Evolutionary conservation across 148 eudicot species (phyloP), one percentile per base, ranked within the genome.

Genomic region (Amaranthus cruentus): DNA sequence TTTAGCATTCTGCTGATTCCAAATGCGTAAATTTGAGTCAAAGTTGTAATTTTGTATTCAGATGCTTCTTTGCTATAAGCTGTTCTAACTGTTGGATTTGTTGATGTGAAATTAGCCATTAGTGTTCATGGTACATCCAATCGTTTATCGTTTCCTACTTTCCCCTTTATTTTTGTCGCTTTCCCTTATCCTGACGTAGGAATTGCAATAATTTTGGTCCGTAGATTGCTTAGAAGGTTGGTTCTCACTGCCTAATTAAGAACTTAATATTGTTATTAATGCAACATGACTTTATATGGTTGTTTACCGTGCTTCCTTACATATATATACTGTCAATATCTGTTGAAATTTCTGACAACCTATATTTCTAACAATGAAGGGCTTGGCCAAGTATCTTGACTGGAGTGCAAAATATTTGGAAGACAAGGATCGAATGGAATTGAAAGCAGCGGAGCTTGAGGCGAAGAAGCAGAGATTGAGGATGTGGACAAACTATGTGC

Each of bases 361-460:
- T 60, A 2, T 62, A 42, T 49, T 42, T 62, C 9, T 42, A 7
- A 69, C 9, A 60, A 55, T 82, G 44, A 61, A 96, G 99, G 99
- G 99, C 53, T 87, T 86, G 71, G 99, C 96, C 69, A 92, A 90
- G 79, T 92, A 83, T 84, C 96, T 90, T 69, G 96, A 92, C 54
- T 90, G 97, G 99, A 96, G 99, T 79, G 96, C 95, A 75, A 92
- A 79, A 74, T 42, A 83, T 83, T 61, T 96, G 88, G 99, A 96
- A 79, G 89, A 83, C 21, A 91, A 89, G 57, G 91, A 85, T 57
- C 90, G 80, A 78, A 69, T 81, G 70, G 82, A 68, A 69, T 74
- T 96, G 73, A 92, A 92, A 80, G 60, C 86, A 71, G 88, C 89
- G 44, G 99, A 96, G 79, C 94, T 96, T 71, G 86, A 90, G 73